phyloP scores from a whole-genome alignment of 805 yeast genomes.

The Clavispora santaluciae region DNA sequence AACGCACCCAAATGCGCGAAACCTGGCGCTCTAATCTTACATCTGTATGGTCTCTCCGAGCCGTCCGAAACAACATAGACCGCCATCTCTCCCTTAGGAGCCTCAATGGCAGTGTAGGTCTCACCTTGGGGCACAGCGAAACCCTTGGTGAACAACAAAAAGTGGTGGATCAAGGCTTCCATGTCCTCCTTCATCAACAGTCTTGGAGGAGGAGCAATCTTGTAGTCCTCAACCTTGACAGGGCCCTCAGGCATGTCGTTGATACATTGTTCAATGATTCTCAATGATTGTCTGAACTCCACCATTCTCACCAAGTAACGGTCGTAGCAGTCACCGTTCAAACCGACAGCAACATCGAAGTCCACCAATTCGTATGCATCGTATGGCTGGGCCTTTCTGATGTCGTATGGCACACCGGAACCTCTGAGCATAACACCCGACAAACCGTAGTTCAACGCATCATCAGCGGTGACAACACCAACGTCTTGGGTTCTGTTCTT shows the following conservation, averaged over 20 bases:
- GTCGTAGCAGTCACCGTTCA: slow-evolving; percentile 88
- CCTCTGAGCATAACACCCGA: slow-evolving; percentile 91
- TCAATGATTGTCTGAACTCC: slow-evolving; percentile 84
- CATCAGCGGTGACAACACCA: slow-evolving; percentile 80
- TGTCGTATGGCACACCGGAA: slow-evolving; percentile 82
- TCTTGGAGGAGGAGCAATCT: slow-evolving; percentile 79
- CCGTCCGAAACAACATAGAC: slow-evolving; percentile 88
- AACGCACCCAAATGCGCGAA: slow-evolving; percentile 87
- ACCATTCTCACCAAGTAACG: slow-evolving; percentile 86
- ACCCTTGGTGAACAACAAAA: slow-evolving; percentile 82
- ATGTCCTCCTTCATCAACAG: slow-evolving; percentile 82
- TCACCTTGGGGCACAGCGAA: slow-evolving; percentile 87
- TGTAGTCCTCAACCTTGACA: slow-evolving; percentile 84
- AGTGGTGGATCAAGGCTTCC: slow-evolving; percentile 90
- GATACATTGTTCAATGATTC: slow-evolving; percentile 85
- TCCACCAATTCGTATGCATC: slow-evolving; percentile 86
- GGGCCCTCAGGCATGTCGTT: slow-evolving; percentile 93
- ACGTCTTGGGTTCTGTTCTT: slow-evolving; percentile 78
- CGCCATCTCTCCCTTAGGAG: slow-evolving; percentile 95
- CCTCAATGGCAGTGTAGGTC: slow-evolving; percentile 87
- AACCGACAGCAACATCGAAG: slow-evolving; percentile 82
- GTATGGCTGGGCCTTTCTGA: slow-evolving; percentile 82
- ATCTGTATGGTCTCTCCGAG: slow-evolving; percentile 83
- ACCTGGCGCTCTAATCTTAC: slow-evolving; percentile 93
- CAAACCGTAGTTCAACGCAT: slow-evolving; percentile 74